phyloP scores from a whole-genome alignment of 108 stramenopile species.

The Thalassiosira profunda region DNA sequence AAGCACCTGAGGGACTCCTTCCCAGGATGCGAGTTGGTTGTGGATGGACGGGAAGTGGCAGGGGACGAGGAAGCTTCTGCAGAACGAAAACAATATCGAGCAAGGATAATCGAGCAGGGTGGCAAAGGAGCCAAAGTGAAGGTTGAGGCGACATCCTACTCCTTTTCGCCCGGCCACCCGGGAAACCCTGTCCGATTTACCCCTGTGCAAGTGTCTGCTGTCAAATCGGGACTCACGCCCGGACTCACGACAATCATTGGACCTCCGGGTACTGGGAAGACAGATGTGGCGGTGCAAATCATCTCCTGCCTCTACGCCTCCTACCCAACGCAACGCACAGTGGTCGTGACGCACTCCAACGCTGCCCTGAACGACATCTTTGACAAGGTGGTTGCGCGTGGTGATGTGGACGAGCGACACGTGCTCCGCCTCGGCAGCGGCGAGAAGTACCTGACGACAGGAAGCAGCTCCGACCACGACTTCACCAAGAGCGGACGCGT shows the following conservation, averaged over 20 bases:
- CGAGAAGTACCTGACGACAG: constrained; percentile 84
- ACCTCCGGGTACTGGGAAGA: constrained; percentile 89
- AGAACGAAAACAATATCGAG: constrained; percentile 57
- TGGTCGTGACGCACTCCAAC: constrained; percentile 98
- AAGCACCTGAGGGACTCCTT: constrained; percentile 81
- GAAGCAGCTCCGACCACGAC: constrained; percentile 72
- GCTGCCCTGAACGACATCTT: constrained; percentile 99
- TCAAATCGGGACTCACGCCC: constrained; percentile 93
- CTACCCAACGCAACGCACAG: constrained; percentile 92
- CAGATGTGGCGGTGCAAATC: constrained; percentile 97
- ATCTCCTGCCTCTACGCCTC: constrained; percentile 95
- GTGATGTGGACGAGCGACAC: constrained; percentile 90
- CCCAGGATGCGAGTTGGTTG: constrained; percentile 41
- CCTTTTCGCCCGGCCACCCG: constrained; percentile 37
- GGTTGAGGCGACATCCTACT: constrained; percentile 61
- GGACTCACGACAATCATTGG: constrained; percentile 96
- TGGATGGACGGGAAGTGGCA: constrained; percentile 34
- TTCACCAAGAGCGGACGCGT: constrained; percentile 95
- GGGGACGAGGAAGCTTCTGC: constrained; percentile 9
- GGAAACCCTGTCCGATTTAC: constrained; percentile 96
- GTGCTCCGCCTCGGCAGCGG: constrained; percentile 95
- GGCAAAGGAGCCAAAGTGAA: constrained; percentile 7
- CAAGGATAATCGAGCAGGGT: constrained; percentile 53
- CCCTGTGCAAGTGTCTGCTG: constrained; percentile 94
- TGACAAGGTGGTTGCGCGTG: constrained; percentile 94